These are phyloP conservation scores for Monilinia fructicola DNA, from an alignment of 2,329 filamentous ascomycete genomes.

Conservation along the genomic window DNA sequence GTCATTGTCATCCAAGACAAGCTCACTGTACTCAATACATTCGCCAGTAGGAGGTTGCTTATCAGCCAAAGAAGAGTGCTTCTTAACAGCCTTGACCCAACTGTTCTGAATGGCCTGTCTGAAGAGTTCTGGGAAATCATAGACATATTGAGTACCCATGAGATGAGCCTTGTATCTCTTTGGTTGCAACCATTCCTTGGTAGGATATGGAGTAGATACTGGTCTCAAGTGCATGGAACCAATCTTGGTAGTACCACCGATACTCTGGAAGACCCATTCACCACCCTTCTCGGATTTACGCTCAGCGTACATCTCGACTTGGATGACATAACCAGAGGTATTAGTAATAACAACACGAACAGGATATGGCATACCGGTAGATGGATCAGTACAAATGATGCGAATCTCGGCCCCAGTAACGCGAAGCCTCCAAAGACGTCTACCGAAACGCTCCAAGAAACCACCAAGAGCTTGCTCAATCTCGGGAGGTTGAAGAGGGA, in stretches of 20 bases:
- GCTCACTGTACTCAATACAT: conserved; percentile 90
- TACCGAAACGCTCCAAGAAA: conserved; percentile 94
- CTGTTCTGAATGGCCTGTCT: conserved; percentile 95
- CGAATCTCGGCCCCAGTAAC: conserved; percentile 97
- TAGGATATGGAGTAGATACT: conserved; percentile 89
- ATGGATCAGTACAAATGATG: conserved; percentile 92
- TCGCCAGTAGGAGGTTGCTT: conserved; percentile 84
- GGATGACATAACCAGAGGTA: conserved; percentile 95
- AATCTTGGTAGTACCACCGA: conserved; percentile 91
- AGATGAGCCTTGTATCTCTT: conserved; percentile 99
- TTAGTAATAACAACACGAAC: conserved; percentile 96
- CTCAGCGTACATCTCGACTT: conserved; percentile 97
- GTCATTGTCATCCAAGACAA: conserved; percentile 92
- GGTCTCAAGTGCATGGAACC: conserved; percentile 92
- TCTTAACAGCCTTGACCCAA: conserved; percentile 75
- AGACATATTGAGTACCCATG: conserved; percentile 99
- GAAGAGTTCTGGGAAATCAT: conserved; percentile 99
- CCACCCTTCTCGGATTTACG: conserved; percentile 92
- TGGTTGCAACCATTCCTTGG: conserved; percentile 97
- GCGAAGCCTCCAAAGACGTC: conserved; percentile 91
- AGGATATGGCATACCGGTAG: conserved; percentile 81
- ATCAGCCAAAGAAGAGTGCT: conserved; percentile 70
- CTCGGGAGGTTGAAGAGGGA: conserved; percentile 85
- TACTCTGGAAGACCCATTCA: conserved; percentile 98
- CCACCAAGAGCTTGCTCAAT: conserved; percentile 91